Conservation (phyloP, 192 early-diverging fungal genomes). For the Cetraspora pellucida region DNA sequence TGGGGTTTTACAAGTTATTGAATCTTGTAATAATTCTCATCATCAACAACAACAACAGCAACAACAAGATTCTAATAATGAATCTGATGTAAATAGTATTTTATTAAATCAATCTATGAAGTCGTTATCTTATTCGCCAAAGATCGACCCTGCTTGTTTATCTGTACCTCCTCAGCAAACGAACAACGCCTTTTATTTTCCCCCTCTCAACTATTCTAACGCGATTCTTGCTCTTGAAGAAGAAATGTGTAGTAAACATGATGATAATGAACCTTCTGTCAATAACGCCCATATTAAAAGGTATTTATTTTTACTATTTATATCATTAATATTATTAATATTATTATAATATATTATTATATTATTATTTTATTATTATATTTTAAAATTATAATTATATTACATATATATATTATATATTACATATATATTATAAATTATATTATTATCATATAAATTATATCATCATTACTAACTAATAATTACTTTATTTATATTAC, state of each 20-base stretch:
- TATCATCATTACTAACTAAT: too few relatives aligned
- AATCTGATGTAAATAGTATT: conserved; percentile 35
- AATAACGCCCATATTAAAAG: background rate
- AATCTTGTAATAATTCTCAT: background rate
- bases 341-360: too few relatives aligned
- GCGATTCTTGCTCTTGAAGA: conserved; percentile 22
- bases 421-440: too few relatives aligned
- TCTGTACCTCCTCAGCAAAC: background rate
- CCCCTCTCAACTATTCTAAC: conserved; percentile 23
- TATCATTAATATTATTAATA: background rate
- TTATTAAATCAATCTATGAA: background rate
- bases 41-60: background rate
- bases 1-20: background rate
- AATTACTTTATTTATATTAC: background rate
- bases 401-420: too few relatives aligned
- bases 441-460: too few relatives aligned
- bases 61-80: background rate
- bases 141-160: background rate
- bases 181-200: conserved; percentile 12
- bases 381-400: too few relatives aligned
- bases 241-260: conserved; percentile 3
- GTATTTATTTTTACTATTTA: background rate
- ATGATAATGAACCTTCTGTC: background rate
- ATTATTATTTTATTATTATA: too few relatives aligned
- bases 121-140: background rate